Percentiles rank a stretch among this genome's conserved stretches.
Evolutionary conservation across 169 alveolate genomes (phyloP).

Genomic region (Toxoplasma gondii): DNA sequence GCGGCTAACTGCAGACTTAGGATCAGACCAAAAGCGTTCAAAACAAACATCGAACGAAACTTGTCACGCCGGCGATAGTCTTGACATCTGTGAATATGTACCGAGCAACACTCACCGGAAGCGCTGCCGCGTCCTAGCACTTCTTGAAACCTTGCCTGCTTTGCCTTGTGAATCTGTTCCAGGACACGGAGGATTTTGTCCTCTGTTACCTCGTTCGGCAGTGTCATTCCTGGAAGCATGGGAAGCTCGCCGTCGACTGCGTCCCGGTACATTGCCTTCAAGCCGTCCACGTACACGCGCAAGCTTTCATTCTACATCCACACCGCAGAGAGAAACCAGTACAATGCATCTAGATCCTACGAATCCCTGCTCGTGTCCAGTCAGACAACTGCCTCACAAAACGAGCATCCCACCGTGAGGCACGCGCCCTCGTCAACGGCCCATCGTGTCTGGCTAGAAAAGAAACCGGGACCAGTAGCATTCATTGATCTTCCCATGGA

Average conservation of each 20-base stretch:
- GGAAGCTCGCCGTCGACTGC: constrained; percentile 22
- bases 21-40: too few species aligned
- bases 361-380: not conserved
- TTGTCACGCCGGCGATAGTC: too few species aligned
- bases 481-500: too few species aligned
- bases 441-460: too few species aligned
- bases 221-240: not conserved
- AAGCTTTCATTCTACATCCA: not conserved
- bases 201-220: not conserved
- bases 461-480: too few species aligned
- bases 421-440: too few species aligned
- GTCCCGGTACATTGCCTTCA: constrained; percentile 19
- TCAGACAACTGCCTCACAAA: not conserved
- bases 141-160: not conserved
- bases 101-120: not conserved
- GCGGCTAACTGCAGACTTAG: too few species aligned
- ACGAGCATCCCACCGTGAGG: too few species aligned
- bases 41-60: too few species aligned
- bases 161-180: not conserved
- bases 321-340: not conserved
- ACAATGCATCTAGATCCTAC: not conserved
- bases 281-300: not conserved
- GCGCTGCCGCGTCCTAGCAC: not conserved
- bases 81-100: too few species aligned
- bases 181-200: not conserved